Percentiles rank a stretch among this genome's conserved stretches.
Conservation (phyloP, 768 basidiomycete genomes). For the Leccinum uliginosum region DNA sequence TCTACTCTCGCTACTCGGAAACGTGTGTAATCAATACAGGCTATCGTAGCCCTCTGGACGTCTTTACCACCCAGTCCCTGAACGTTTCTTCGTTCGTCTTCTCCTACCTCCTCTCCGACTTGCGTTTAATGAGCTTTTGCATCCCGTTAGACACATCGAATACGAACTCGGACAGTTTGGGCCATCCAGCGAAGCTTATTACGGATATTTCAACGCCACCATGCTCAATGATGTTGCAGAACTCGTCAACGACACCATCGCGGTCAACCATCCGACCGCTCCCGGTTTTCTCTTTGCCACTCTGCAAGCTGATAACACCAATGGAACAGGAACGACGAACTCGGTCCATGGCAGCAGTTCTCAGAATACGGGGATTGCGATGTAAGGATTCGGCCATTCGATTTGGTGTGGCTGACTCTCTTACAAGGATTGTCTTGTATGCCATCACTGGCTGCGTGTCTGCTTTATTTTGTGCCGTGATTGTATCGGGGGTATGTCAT, state of each 20-base stretch:
- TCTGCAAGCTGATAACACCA: constrained; percentile 52
- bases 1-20: constrained; percentile 70
- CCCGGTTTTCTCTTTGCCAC: constrained; percentile 70
- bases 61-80: constrained; percentile 68
- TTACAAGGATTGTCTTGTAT: constrained; percentile 69
- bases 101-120: neutral
- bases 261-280: constrained; percentile 37
- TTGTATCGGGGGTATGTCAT: constrained; percentile 70
- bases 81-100: constrained; percentile 50
- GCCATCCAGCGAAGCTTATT: constrained; percentile 47
- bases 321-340: constrained; percentile 12
- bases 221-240: constrained; percentile 51
- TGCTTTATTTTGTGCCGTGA: constrained; percentile 77
- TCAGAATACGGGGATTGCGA: constrained; percentile 64
- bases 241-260: constrained; percentile 42
- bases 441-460: constrained; percentile 88
- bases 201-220: constrained; percentile 54
- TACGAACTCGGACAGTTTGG: constrained; percentile 59
- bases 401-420: constrained; percentile 8
- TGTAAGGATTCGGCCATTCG: constrained; percentile 43
- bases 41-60: constrained; percentile 69
- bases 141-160: constrained; percentile 41
- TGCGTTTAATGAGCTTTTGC: neutral
- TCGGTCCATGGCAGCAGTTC: constrained; percentile 7
- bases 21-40: constrained; percentile 73